phyloP scores from a whole-genome alignment of 495 filamentous ascomycete species.

The Aspergillus haitiensis region DNA sequence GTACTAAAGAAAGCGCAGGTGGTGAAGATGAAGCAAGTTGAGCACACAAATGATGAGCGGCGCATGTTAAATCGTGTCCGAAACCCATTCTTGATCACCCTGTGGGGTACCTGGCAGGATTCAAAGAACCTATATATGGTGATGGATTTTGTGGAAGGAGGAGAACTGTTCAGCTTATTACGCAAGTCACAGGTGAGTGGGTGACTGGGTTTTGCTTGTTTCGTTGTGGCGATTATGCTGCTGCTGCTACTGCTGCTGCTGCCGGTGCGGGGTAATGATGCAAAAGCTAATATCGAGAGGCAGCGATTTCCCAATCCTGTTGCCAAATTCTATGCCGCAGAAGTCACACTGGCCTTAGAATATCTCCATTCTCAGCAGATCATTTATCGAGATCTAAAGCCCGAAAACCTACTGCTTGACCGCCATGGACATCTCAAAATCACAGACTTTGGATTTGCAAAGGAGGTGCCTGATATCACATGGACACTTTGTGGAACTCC shows the following conservation, averaged over 20 bases:
- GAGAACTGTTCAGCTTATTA: constrained; percentile 92
- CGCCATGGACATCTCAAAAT: constrained; percentile 97
- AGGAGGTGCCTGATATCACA: constrained; percentile 97
- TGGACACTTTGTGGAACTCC: constrained; percentile 98
- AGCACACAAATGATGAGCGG: constrained; percentile 97
- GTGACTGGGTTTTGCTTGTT: neutral
- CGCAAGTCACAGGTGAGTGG: constrained; percentile 89
- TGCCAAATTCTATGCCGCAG: constrained; percentile 97
- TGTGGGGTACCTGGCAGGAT: constrained; percentile 99
- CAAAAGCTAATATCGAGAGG: neutral
- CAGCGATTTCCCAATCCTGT: constrained; percentile 98
- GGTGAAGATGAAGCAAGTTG: constrained; percentile 99
- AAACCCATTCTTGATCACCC: constrained; percentile 93
- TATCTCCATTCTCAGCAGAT: constrained; percentile 95
- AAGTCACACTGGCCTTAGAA: constrained; percentile 92
- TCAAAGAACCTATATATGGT: constrained; percentile 97
- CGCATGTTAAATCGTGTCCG: constrained; percentile 92
- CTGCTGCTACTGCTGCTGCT: neutral
- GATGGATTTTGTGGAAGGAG: constrained; percentile 99
- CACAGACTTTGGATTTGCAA: constrained; percentile 98
- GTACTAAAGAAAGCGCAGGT: constrained; percentile 98
- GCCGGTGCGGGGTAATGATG: neutral
- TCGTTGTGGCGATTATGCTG: neutral
- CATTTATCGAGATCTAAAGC: constrained; percentile 96
- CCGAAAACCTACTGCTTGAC: constrained; percentile 92